These are phyloP conservation scores for Noccaea caerulescens DNA, from an alignment of 345 rosid genomes.

Conservation along the genomic window DNA sequence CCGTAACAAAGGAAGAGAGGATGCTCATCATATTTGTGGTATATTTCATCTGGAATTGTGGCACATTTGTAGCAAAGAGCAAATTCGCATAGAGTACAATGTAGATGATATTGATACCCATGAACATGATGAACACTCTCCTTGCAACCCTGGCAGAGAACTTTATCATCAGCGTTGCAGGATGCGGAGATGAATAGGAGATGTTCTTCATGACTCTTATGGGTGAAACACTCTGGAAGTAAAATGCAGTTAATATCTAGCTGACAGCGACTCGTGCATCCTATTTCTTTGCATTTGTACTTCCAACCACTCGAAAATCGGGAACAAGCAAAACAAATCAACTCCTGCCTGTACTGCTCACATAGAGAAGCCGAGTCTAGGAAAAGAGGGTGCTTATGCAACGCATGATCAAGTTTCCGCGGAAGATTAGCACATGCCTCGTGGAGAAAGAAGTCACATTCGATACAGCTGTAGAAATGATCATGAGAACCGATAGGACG, in stretches of 20 bases:
- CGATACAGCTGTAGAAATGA: neutral
- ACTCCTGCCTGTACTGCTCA: neutral
- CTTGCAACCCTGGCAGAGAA: neutral
- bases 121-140: neutral
- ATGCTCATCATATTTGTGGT: neutral
- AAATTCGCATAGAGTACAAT: neutral
- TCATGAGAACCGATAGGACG: neutral
- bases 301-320: neutral
- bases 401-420: neutral
- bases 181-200: neutral
- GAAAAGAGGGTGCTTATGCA: slow-evolving; percentile 3
- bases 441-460: slow-evolving; percentile 13
- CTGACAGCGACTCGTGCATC: neutral
- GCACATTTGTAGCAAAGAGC: neutral
- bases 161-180: neutral
- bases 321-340: neutral
- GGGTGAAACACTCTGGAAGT: neutral
- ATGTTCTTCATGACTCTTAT: slow-evolving; percentile 4
- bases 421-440: slow-evolving; percentile 19
- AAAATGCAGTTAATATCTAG: neutral
- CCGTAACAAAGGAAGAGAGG: slow-evolving; percentile 10
- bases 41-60: neutral
- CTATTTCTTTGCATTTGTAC: neutral
- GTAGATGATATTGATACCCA: neutral
- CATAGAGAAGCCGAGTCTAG: neutral